Base-by-base conservation (phyloP, 345 rosid genomes). In the Theobroma cacao region DNA sequence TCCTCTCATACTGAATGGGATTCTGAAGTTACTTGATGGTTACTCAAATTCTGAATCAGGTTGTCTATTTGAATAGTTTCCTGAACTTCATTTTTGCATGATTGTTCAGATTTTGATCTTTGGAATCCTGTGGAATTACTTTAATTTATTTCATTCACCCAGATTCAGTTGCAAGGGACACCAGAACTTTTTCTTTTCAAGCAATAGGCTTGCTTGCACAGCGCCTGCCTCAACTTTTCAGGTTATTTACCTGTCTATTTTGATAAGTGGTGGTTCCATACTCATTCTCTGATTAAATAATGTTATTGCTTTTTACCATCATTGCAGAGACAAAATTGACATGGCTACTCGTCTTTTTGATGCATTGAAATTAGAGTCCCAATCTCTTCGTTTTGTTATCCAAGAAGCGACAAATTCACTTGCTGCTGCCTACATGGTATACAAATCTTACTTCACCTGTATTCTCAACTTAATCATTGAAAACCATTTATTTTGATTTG, bases 201-300 rank as follows among this genome's bases (percentile, higher is more conserved):
- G 92, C 98, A 77, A 90, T 95, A 69, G 99, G 99, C 76, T 85
- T 95, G 81, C 89, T 95, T 82, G 94, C 94, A 34, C 93, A 92
- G 79, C 94, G 99, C 17, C 85, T 89, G 67, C 99, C 99, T 72
- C 91, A 95, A 75, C 96, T 92, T 78, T 93, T 95, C 87, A 91
- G 99, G 99, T 92, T 73, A 75, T 76, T 78, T 55, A 55, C n/a
- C 66, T 58, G n/a, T 67, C 55, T 48, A 76, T 76, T 48, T 58
- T 80, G 14, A 43, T 75, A 68, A 75, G 33, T 75, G n/a, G 58
- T 73, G 78, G 70, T 79, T 84, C 59, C 45, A 22, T 78, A 31
- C 48, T 61, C 79, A 66, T 80, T 75, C 65, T 67, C 56, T 69
- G 30, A 43, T 73, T 26, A 63, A 74, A 45, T 79, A 67, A 58